Percentiles rank a stretch among this genome's conserved stretches.
These are phyloP conservation scores for Cadophora gregata DNA, from an alignment of 2,329 filamentous ascomycete species.

Conservation along the genomic window DNA sequence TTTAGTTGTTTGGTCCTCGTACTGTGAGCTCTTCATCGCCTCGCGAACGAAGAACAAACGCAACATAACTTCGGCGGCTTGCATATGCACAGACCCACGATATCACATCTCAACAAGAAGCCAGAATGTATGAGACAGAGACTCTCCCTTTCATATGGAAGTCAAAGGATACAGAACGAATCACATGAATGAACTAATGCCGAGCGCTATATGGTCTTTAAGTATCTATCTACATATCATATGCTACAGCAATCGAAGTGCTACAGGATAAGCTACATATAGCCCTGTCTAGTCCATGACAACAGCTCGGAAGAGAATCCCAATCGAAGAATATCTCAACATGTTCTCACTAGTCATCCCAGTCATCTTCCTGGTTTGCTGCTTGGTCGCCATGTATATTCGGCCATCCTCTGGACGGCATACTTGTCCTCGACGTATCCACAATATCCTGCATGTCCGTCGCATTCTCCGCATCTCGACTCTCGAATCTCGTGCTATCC, in stretches of 20 bases:
- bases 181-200: too few species aligned
- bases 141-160: not conserved
- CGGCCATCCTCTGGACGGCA: not conserved
- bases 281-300: not conserved
- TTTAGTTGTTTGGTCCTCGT: too few species aligned
- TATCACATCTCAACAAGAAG: not conserved
- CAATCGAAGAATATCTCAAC: not conserved
- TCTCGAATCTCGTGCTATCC: conserved; percentile 19
- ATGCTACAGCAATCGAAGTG: too few species aligned
- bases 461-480: conserved; percentile 4
- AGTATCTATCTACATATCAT: too few species aligned
- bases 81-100: not conserved
- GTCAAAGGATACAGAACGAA: not conserved
- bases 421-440: not conserved
- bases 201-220: not conserved
- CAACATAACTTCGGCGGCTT: not conserved
- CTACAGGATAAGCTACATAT: too few species aligned
- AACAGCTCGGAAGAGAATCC: not conserved
- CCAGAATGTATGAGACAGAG: not conserved
- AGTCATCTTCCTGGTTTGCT: not conserved
- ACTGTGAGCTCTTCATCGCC: too few species aligned
- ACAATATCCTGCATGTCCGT: not conserved
- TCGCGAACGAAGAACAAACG: not conserved
- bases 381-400: not conserved
- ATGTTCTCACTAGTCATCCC: not conserved